Conservation (phyloP, 2,329 filamentous ascomycete species). For the Colletotrichum higginsianum region DNA sequence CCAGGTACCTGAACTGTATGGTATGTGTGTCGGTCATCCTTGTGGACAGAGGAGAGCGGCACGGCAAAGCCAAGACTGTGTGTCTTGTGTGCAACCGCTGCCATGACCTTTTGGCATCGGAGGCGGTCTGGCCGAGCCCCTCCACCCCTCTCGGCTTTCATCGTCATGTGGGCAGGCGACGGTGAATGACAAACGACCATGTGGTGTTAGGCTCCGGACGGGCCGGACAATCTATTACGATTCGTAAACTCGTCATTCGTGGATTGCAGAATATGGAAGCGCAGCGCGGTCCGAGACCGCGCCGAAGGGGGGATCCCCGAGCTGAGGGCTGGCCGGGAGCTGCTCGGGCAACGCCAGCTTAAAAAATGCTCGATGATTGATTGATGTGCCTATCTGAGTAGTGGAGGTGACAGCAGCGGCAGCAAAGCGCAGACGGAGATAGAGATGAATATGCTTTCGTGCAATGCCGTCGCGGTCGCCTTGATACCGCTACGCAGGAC, state of each 20-base stretch:
- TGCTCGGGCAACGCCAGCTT: constrained; percentile 9
- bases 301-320: constrained; percentile 3
- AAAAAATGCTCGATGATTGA: background rate
- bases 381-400: background rate
- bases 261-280: constrained; percentile 15
- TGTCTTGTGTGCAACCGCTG: background rate
- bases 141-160: constrained; percentile 12
- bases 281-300: constrained; percentile 19
- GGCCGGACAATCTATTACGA: constrained; percentile 38
- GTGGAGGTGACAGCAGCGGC: constrained; percentile 1
- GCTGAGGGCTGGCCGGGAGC: background rate
- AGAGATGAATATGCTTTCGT: constrained; percentile 12
- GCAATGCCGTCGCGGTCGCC: constrained; percentile 18
- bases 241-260: constrained; percentile 42
- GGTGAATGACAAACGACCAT: constrained; percentile 21
- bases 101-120: background rate
- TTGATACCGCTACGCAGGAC: background rate
- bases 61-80: background rate
- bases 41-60: background rate
- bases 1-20: background rate
- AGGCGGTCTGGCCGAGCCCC: constrained; percentile 35
- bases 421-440: background rate
- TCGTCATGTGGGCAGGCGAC: constrained; percentile 37
- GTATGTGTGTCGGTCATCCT: no score
- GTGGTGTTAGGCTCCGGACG: constrained; percentile 19